Percentiles rank a stretch among this genome's conserved stretches.
These are phyloP conservation scores for Syncephalastrum contaminatum DNA, from an alignment of 371 early-diverging fungal species.

Conservation along the genomic window DNA sequence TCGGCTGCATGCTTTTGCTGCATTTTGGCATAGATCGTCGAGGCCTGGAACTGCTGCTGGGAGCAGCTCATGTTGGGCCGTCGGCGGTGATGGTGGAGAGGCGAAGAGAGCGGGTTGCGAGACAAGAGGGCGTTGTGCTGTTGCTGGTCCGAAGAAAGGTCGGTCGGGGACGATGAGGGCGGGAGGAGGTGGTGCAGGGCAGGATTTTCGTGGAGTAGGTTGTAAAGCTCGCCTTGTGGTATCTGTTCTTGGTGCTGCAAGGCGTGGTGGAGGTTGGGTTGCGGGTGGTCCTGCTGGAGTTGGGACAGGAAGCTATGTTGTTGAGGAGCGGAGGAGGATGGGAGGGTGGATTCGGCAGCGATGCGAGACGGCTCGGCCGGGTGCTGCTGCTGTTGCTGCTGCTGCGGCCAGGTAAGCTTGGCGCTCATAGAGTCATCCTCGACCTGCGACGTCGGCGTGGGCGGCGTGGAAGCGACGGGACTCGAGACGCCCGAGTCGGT, in stretches of 20 bases:
- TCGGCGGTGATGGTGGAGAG: constrained; percentile 3
- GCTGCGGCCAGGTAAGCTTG: constrained; percentile 1
- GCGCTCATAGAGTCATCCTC: constrained; percentile 31
- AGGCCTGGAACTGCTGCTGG: constrained; percentile 26
- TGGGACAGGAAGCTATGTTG: constrained; percentile 10
- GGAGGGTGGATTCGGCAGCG: background rate
- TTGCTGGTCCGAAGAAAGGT: background rate
- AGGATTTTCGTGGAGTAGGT: constrained; percentile 17
- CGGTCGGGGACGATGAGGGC: constrained; percentile 3
- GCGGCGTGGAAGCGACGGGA: constrained; percentile 45
- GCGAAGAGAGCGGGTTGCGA: constrained; percentile 1
- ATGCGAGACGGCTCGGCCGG: background rate
- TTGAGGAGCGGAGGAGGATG: background rate
- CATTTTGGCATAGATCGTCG: constrained; percentile 35
- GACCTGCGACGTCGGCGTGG: constrained; percentile 41
- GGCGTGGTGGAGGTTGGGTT: background rate
- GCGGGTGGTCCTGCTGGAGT: constrained; percentile 2
- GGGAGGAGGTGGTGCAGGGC: constrained; percentile 24
- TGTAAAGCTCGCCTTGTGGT: constrained; percentile 22
- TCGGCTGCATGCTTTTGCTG: constrained; percentile 27
- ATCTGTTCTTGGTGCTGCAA: constrained; percentile 7
- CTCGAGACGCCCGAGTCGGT: constrained; percentile 47
- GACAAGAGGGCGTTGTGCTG: background rate
- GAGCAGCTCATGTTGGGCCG: constrained; percentile 1
- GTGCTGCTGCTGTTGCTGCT: background rate